Evolutionary conservation across 2,329 filamentous ascomycete species (phyloP).

Genomic region (Colletotrichum acutatum): DNA sequence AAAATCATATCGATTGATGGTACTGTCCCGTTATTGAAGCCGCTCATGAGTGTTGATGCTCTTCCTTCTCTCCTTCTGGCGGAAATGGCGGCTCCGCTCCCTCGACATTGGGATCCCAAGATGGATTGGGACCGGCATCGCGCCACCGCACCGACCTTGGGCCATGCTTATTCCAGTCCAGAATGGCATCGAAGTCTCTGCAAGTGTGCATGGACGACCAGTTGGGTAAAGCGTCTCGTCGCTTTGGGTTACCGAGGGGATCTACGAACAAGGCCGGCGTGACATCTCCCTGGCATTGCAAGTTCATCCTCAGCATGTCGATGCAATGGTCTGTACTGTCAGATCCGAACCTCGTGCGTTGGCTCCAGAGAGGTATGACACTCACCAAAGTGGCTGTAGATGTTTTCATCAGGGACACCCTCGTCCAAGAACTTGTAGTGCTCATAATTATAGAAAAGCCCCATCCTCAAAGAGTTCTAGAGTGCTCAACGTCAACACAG

Average conservation of each 20-base stretch:
- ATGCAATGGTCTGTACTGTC: conserved; percentile 20
- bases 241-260: conserved; percentile 11
- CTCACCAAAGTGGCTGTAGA: conserved; percentile 21
- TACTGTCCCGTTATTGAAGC: too few relatives aligned
- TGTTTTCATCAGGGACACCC: conserved; percentile 26
- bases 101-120: conserved; percentile 19
- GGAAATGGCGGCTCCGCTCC: conserved; percentile 25
- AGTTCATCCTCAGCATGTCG: conserved; percentile 28
- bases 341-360: neutral
- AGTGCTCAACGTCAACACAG: neutral
- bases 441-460: conserved; percentile 14
- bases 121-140: conserved; percentile 23
- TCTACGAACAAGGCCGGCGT: conserved; percentile 30
- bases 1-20: neutral
- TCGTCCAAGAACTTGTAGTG: conserved; percentile 25
- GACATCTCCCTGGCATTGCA: conserved; percentile 24
- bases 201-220: conserved; percentile 32
- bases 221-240: conserved; percentile 23
- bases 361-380: accelerated
- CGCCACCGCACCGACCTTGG: conserved; percentile 29
- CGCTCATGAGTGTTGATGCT: neutral
- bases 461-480: conserved; percentile 26
- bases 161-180: conserved; percentile 30
- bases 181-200: conserved; percentile 28
- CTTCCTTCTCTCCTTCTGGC: neutral